A percentile compares a stretch with the other conserved stretches of the same genome.
phyloP scores from a whole-genome alignment of 106 monocot genomes.

The Posidonia australis region DNA sequence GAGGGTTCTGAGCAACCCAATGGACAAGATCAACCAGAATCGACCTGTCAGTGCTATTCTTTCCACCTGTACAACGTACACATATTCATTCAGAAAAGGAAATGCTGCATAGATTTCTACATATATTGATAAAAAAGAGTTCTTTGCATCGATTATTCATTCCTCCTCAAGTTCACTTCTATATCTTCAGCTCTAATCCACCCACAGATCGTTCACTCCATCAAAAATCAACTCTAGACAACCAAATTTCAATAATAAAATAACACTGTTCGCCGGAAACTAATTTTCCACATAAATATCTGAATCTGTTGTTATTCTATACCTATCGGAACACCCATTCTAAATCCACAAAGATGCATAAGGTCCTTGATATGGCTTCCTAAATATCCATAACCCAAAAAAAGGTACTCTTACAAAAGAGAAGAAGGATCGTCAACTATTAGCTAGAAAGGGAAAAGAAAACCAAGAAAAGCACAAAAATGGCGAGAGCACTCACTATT shows the following conservation, averaged over 20 bases:
- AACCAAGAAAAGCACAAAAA: not conserved
- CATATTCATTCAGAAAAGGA: not conserved
- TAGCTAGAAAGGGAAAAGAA: not conserved
- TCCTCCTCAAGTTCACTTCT: too few relatives aligned
- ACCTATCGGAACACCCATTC: too few relatives aligned
- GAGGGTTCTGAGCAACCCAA: conserved; percentile 87
- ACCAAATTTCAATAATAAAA: too few relatives aligned
- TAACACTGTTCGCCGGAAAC: too few relatives aligned
- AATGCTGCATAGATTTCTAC: not conserved
- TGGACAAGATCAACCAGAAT: conserved; percentile 74
- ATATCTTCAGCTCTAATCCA: too few relatives aligned
- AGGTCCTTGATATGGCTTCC: too few relatives aligned
- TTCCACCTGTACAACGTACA: conserved; percentile 49
- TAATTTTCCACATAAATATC: too few relatives aligned
- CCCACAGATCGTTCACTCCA: too few relatives aligned
- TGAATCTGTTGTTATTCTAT: too few relatives aligned
- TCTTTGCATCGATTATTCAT: not conserved
- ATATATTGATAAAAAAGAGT: not conserved
- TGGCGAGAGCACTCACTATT: conserved; percentile 1
- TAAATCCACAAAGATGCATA: too few relatives aligned
- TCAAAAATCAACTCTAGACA: too few relatives aligned
- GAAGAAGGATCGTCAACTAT: not conserved
- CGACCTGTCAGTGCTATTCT: conserved; percentile 63
- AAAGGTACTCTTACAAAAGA: not conserved
- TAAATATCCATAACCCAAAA: too few relatives aligned